Evolutionary conservation across 2,329 filamentous ascomycete genomes (phyloP).

Genomic region (Neonectria punicea): DNA sequence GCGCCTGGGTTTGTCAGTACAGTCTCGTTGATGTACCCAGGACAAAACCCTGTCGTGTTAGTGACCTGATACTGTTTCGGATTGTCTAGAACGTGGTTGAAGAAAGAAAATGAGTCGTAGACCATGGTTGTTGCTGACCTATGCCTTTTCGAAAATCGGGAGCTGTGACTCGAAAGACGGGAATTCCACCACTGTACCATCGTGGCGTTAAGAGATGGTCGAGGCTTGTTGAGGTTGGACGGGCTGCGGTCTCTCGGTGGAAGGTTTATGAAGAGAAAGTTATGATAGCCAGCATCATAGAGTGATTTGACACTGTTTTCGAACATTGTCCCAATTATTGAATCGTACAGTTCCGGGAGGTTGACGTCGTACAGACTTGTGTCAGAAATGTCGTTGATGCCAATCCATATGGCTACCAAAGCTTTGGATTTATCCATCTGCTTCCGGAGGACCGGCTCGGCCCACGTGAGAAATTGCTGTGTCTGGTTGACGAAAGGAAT

Average conservation of each 20-base stretch:
- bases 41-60: constrained; percentile 16
- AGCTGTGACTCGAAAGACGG: neutral
- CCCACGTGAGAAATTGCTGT: constrained; percentile 22
- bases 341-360: constrained; percentile 11
- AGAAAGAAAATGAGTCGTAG: constrained; percentile 19
- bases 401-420: constrained; percentile 24
- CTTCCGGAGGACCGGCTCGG: constrained; percentile 11
- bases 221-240: neutral
- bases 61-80: constrained; percentile 5
- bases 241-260: constrained; percentile 20
- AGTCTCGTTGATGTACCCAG: constrained; percentile 5
- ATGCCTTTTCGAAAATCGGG: constrained; percentile 2
- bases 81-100: constrained; percentile 14
- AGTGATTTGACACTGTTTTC: constrained; percentile 10
- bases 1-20: constrained; percentile 1
- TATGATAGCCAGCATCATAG: constrained; percentile 12
- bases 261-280: constrained; percentile 22
- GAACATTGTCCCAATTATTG: constrained; percentile 16
- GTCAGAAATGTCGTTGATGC: constrained; percentile 22
- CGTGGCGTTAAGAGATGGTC: neutral
- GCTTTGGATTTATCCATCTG: constrained; percentile 10
- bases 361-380: neutral
- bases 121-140: constrained; percentile 9
- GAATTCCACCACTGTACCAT: constrained; percentile 21
- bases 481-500: constrained; percentile 22